phyloP scores from a whole-genome alignment of 2,329 filamentous ascomycete species.

The Daldinia eschscholtzii region DNA sequence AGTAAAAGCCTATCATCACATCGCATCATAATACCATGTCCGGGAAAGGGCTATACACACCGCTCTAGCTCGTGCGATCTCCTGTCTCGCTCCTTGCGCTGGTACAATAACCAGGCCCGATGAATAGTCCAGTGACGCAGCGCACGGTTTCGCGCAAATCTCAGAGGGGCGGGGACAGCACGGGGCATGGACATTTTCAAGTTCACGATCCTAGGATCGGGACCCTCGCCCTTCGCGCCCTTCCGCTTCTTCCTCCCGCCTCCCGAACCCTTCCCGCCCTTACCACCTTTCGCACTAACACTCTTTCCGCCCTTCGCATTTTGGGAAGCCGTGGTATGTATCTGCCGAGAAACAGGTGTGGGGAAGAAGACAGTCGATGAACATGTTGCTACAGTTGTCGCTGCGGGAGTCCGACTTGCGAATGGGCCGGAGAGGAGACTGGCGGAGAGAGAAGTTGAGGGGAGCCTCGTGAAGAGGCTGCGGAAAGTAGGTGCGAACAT shows the following conservation, averaged over 20 bases:
- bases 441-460: constrained; percentile 23
- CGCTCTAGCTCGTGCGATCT: constrained; percentile 80
- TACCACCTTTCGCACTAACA: neutral
- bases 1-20: neutral
- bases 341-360: constrained; percentile 23
- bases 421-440: constrained; percentile 16
- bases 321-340: constrained; percentile 42
- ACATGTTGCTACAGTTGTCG: constrained; percentile 9
- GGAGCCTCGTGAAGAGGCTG: constrained; percentile 47
- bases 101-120: constrained; percentile 90
- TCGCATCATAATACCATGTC: neutral
- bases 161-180: constrained; percentile 75
- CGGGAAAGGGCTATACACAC: constrained; percentile 54
- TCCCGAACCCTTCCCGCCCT: neutral
- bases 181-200: constrained; percentile 64
- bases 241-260: constrained; percentile 35
- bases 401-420: neutral
- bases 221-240: constrained; percentile 53
- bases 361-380: constrained; percentile 3
- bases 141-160: constrained; percentile 87
- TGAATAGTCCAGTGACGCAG: constrained; percentile 99
- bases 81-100: constrained; percentile 73
- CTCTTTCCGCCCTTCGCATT: constrained; percentile 38
- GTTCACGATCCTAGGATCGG: constrained; percentile 59
- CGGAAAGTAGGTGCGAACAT: constrained; percentile 45